Base-by-base conservation (phyloP, 169 alveolate genomes). In the Theileria annulata region DNA sequence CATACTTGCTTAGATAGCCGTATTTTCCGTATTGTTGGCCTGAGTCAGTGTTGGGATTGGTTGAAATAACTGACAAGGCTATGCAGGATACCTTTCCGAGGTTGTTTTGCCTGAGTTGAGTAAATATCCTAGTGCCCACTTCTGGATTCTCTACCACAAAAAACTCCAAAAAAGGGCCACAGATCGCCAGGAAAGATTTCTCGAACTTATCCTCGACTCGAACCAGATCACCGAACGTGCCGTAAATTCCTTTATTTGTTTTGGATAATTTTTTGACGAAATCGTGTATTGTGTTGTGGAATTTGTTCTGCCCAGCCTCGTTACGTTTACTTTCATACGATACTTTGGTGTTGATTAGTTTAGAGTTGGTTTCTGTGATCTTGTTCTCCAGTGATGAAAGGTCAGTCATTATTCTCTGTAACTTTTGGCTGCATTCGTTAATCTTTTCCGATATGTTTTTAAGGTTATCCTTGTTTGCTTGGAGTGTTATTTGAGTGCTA, bases 181-280 rank as follows among this genome's bases (percentile, higher is more conserved):
- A 91, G 19, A 97, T 94, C 17, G 95, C 95, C 35, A 95, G 80
- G 30, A 97, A 86, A 0, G 99, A 98, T 25, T 91, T 60, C 74
- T 96, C 98, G 83, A 91, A 96, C 81, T 92, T 83, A 51, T 86
- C 83, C 63, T 95, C 95, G 19, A 97, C 93, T 25, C 86, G 77
- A 12, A 97, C 98, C 66, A 97, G 89, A 83, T 97, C 99, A 0
- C 98, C 97, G n/a, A 97, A 86, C 47, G 96, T 77, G 0, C 99
- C 99, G 73, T 88, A 87, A 19, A 97, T 87, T 30, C 98, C 96
- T 31, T 79, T 82, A 13, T 86, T 88, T 1, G 75, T 66, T 27
- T 48, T 77, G 23, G 77, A 81, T 51, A 90, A 66, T 51, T 82
- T 78, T 74, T 78, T 87, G 3, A 90, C 80, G 63, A 77, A 83